phyloP scores from a whole-genome alignment of 2,329 filamentous ascomycete genomes.

The Karstenula rhodostoma region DNA sequence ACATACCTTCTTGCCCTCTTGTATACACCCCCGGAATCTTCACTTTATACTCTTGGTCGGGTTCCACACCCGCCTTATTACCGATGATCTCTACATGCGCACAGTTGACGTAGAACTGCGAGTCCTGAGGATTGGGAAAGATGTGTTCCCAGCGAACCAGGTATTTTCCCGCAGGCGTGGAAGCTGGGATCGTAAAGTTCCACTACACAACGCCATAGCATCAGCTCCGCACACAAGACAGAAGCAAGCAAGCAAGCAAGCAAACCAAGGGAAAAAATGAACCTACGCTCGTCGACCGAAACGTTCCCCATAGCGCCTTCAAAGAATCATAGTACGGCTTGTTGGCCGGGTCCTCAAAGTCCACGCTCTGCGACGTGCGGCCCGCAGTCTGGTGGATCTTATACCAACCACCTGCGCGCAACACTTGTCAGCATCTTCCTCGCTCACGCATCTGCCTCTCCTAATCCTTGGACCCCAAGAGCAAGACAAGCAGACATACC shows the following conservation, averaged over 20 bases:
- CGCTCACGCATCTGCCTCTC: background rate
- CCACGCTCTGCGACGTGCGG: conserved; percentile 17
- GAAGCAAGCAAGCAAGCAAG: background rate
- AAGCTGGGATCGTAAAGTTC: conserved; percentile 28
- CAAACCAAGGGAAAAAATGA: background rate
- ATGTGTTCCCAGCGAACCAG: conserved; percentile 25
- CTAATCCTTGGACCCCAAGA: too few species aligned
- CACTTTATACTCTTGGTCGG: conserved; percentile 11
- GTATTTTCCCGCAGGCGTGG: conserved; percentile 26
- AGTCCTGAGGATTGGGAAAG: conserved; percentile 16
- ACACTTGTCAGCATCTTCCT: background rate
- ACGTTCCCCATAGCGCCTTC: conserved; percentile 20
- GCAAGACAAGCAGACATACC: conserved; percentile 1
- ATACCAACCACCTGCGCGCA: conserved; percentile 12
- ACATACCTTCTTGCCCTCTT: conserved; percentile 19
- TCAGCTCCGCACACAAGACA: background rate
- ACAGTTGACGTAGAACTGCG: conserved; percentile 29
- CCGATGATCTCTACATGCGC: conserved; percentile 25
- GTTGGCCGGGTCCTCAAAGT: conserved; percentile 10
- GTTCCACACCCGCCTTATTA: background rate
- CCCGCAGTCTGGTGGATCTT: conserved; percentile 17
- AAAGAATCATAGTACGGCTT: conserved; percentile 9
- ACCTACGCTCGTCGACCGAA: conserved; percentile 15
- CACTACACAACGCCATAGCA: conserved; percentile 17
- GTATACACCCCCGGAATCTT: conserved; percentile 27